Base-by-base conservation (phyloP, 805 yeast genomes). In the Dipodascus geniculatus region DNA sequence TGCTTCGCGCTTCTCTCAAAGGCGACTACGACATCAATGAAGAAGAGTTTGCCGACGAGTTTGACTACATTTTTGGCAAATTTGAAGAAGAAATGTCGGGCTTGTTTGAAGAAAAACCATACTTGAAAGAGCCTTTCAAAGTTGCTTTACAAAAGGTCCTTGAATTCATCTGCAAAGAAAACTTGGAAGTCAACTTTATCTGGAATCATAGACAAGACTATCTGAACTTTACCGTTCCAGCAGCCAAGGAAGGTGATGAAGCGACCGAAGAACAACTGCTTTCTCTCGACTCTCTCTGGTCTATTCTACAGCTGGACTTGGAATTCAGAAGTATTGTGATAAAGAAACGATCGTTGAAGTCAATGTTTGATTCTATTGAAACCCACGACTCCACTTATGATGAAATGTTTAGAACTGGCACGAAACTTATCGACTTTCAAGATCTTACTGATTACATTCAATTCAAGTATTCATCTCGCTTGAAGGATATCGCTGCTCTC, bases 121-220 rank as follows among this genome's bases (percentile, higher is more conserved):
- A 61, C 61, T 71, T 68, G 24, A 58, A 50, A 4, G 60, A 54
- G 63, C 69, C 63, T 16, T 85, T 88, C 68, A 74, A 74, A 54
- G 77, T 74, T 42, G 83, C 96, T 1, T 86, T 93, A 3, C 79
- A 80, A 11, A 62, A 81, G 78, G 68, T 87, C 76, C 48, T 83
- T 78, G 62, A 86, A 75, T 63, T 89, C 81, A 72, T 93, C 28
- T 75, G 89, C 14, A 81, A 80, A 61, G 95, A 90, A 50, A 76
- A 82, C 55, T 76, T 85, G 58, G 99, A 93, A 66, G 96, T 91
- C 3, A 98, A 99, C 9, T 87, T 89, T 62, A 89, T 93, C 56
- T 89, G 96, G 86, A 85, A 89, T 23, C 96, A 89, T 65, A 85
- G 98, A 67, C 86, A 95, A 69, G 98, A 93, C 68, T 88, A 86